Evolutionary conservation across 345 rosid species (phyloP), one percentile per base, ranked within the genome.

Genomic region (Angophora floribunda): DNA sequence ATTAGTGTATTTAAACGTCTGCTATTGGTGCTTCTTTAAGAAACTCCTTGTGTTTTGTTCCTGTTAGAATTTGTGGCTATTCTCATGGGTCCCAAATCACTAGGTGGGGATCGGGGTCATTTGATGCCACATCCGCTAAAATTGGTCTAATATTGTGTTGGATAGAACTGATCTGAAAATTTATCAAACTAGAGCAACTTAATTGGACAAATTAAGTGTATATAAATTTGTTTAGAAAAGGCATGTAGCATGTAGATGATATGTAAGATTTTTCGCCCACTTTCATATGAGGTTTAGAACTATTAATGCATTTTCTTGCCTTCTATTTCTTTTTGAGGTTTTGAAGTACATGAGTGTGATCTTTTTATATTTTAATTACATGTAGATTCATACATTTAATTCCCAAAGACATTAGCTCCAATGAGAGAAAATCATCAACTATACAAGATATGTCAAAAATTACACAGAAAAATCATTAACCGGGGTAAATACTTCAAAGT

Each of bases 101-200:
- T 36, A 36, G 2, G 41, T 36, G 4, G 41, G 41, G 41, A 36
- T 17, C 16, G 9, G 9, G 9, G 57, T 52, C 57, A 52, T 52
- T 52, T 52, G 28, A 57, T 9, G 1, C 12, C 13, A 55, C 5
- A 2, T 22, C 1, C 0, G 6, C n/a, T 36, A 0, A 57, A 57
- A 24, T 57, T 5, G 7, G 1, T 5, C 0, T 59, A 6, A 57
- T 57, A 24, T 57, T 10, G 63, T 57, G 63, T 24, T 0, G 0
- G 1, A 57, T 24, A 24, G 13, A 57, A 0, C 24, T 57, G 6
- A 57, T 0, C 1, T 4, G n/a, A 57, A 0, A 24, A 22, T 22
- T 52, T 57, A 4, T 22, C 0, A 24, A 57, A 4, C 6, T 8
- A 55, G 59, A 55, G 17, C 13, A 7, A 5, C 65, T 24, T 59